Conservation (phyloP, 129 eudicot genomes). For the Heracleum sosnowskyi region DNA sequence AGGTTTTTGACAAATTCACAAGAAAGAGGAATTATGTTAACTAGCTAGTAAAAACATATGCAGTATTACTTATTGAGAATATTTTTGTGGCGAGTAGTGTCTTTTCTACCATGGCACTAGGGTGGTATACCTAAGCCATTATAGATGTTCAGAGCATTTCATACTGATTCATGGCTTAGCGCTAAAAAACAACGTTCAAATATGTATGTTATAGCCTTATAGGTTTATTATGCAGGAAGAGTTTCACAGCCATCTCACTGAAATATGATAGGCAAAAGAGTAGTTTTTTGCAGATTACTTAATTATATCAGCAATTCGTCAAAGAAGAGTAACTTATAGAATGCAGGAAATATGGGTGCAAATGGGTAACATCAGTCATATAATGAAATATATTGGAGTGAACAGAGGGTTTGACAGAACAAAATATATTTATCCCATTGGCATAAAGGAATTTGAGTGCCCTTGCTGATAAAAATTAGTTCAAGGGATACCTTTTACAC, state of each 20-base stretch:
- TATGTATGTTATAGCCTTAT: neutral
- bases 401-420: neutral
- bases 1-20: neutral
- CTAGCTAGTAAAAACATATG: neutral
- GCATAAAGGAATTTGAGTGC: neutral
- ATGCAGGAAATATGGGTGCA: neutral
- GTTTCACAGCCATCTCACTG: no score
- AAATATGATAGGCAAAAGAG: no score
- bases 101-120: no score
- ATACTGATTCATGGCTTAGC: neutral
- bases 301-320: neutral
- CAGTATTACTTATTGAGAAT: neutral
- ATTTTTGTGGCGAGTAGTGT: no score
- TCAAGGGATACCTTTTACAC: slow-evolving; percentile 64
- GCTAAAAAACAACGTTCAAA: no score
- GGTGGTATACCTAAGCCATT: no score
- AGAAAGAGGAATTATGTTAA: neutral
- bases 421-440: neutral
- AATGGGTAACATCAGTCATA: neutral
- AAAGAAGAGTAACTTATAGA: neutral
- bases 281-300: neutral
- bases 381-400: neutral
- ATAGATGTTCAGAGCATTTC: no score
- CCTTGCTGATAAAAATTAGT: neutral
- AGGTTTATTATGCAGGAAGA: neutral